Base-by-base conservation (phyloP, 139 green algal genomes). In the Desmodesmus armatus region DNA sequence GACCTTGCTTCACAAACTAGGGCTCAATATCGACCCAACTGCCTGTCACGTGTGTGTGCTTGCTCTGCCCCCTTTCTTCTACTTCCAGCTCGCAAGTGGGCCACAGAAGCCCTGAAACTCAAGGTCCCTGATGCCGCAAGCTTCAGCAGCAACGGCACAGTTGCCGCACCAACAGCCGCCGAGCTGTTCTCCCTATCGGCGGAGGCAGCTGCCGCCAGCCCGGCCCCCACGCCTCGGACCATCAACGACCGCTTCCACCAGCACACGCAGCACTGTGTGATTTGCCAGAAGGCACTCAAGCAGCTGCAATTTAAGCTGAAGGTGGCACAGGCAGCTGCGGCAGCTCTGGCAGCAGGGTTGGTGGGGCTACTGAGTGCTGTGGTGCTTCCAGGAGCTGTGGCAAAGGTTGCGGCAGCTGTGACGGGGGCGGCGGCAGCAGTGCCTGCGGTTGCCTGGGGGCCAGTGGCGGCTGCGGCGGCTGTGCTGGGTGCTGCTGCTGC, bases 251-350 rank as follows among this genome's bases (percentile, higher is more conserved):
- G 73, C 6, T 31, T 80, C n/a, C 33, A 80, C 19, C 73, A 80
- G 73, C 73, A 80, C 73, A 80, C 73, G 33, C 66, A 80, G 49
- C 73, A 80, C 49, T 80, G 73, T 27, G 23, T 63, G 13, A 67
- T 69, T 6, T 80, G 73, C 25, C 73, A 69, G 25, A 43, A 47
- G 25, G 73, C 49, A 17, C 35, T 80, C 47, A 63, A 69, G 49
- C 19, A 43, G 13, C 31, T 80, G 31, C 29, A 80, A 41, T 9
- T 6, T 4, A 66, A 80, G 41, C 19, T 35, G 19, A 15, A 51
- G 53, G 5, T 31, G 49, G 73, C 73, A 37, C 29, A 66, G 47
- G 27, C 33, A 35, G 73, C 49, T 35, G 73, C 73, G 19, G 73
- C 49, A 25, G 73, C 47, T 17, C 55, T 80, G 31, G 47, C 17